These are phyloP conservation scores for Monilinia vaccinii-corymbosi DNA, from an alignment of 2,329 filamentous ascomycete species.

Conservation along the genomic window DNA sequence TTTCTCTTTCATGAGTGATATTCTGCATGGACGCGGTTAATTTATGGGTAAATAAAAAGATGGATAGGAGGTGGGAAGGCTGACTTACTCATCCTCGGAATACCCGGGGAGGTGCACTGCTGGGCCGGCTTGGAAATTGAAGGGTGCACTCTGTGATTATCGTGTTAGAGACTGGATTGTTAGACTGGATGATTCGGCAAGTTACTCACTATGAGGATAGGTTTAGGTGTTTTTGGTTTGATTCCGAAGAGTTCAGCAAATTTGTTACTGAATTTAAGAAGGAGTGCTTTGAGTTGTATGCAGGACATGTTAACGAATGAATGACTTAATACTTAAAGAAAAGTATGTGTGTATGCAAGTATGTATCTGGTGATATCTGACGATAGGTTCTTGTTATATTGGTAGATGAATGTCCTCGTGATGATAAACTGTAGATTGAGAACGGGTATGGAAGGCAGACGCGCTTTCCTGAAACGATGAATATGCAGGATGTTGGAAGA, in stretches of 20 bases:
- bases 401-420: not conserved
- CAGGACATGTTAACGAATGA: slow-evolving; percentile 12
- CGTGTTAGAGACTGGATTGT: slow-evolving; percentile 19
- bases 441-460: not conserved
- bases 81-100: slow-evolving; percentile 48
- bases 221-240: slow-evolving; percentile 14
- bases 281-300: slow-evolving; percentile 9
- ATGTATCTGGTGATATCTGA: not conserved
- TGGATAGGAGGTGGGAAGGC: not conserved
- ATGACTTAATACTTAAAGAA: not conserved
- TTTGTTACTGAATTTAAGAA: slow-evolving; percentile 13
- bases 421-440: not conserved
- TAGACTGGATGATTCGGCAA: not conserved
- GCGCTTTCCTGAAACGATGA: slow-evolving; percentile 6
- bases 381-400: not conserved
- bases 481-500: slow-evolving; percentile 6
- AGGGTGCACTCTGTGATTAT: slow-evolving; percentile 45
- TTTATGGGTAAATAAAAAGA: not conserved
- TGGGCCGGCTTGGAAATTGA: slow-evolving; percentile 46
- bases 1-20: slow-evolving; percentile 28
- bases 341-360: slow-evolving; percentile 4
- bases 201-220: slow-evolving; percentile 15
- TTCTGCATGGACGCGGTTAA: slow-evolving; percentile 11
- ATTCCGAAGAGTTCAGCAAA: slow-evolving; percentile 15
- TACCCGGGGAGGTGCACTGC: slow-evolving; percentile 45